These are phyloP conservation scores for Dryas drummondii DNA, from an alignment of 306 rosid genomes.

Conservation along the genomic window DNA sequence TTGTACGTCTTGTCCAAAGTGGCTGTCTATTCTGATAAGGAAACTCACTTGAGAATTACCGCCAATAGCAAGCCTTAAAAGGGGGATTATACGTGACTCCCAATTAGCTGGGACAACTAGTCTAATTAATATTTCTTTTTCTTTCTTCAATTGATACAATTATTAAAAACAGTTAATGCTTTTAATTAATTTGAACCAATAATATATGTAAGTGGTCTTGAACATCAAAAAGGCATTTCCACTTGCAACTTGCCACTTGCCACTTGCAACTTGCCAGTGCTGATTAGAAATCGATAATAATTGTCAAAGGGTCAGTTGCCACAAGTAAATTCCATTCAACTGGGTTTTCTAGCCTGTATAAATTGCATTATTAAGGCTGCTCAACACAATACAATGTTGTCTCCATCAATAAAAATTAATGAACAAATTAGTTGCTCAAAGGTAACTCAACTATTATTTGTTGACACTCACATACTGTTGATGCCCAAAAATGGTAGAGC, in stretches of 20 bases:
- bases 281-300: background rate
- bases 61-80: background rate
- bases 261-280: background rate
- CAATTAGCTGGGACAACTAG: constrained; percentile 18
- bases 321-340: constrained; percentile 5
- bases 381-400: background rate
- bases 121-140: background rate
- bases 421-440: background rate
- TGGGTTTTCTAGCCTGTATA: background rate
- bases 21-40: constrained; percentile 29
- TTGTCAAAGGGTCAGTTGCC: background rate
- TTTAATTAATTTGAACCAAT: constrained; percentile 2
- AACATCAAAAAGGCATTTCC: background rate
- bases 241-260: background rate
- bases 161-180: background rate
- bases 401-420: no score
- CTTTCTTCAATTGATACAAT: background rate
- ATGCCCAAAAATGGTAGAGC: no score
- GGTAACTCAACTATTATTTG: no score
- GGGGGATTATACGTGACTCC: background rate
- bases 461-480: no score
- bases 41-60: constrained; percentile 13
- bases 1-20: background rate
- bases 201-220: background rate
- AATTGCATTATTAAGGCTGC: background rate